phyloP scores from a whole-genome alignment of 1,284 basidiomycete genomes.

The Puccinia sorghi region DNA sequence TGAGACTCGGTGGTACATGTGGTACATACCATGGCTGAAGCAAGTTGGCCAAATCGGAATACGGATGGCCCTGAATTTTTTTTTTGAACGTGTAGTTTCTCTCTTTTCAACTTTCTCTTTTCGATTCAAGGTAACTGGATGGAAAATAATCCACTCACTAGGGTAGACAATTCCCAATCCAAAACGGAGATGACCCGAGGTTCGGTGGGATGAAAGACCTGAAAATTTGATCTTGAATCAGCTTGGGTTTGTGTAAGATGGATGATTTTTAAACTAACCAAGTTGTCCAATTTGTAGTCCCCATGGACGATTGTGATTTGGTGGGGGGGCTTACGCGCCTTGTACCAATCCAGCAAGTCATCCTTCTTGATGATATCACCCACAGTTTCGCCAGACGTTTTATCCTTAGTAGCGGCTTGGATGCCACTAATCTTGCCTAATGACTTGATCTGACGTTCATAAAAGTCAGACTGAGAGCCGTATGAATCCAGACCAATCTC shows the following conservation, averaged over 20 bases:
- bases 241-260: not conserved
- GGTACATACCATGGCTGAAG: conserved; percentile 79
- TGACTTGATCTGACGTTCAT: conserved; percentile 86
- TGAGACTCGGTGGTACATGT: conserved; percentile 64
- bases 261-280: conserved; percentile 58
- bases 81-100: not conserved
- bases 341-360: conserved; percentile 76
- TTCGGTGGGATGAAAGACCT: conserved; percentile 85
- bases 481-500: conserved; percentile 74
- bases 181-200: conserved; percentile 89
- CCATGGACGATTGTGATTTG: conserved; percentile 78
- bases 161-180: conserved; percentile 94
- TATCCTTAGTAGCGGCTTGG: conserved; percentile 70
- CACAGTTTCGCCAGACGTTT: conserved; percentile 65
- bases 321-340: conserved; percentile 66
- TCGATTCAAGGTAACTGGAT: not conserved
- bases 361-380: conserved; percentile 73
- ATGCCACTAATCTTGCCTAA: conserved; percentile 71
- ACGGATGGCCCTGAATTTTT: conserved; percentile 62
- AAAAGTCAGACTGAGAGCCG: conserved; percentile 77
- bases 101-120: conserved; percentile 5
- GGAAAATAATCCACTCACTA: conserved; percentile 68
- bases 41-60: conserved; percentile 89
- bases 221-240: not conserved
- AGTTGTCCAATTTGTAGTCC: conserved; percentile 94